These are phyloP conservation scores for Arthrobotrys iridis DNA, from an alignment of 2,329 filamentous ascomycete species.

Conservation along the genomic window DNA sequence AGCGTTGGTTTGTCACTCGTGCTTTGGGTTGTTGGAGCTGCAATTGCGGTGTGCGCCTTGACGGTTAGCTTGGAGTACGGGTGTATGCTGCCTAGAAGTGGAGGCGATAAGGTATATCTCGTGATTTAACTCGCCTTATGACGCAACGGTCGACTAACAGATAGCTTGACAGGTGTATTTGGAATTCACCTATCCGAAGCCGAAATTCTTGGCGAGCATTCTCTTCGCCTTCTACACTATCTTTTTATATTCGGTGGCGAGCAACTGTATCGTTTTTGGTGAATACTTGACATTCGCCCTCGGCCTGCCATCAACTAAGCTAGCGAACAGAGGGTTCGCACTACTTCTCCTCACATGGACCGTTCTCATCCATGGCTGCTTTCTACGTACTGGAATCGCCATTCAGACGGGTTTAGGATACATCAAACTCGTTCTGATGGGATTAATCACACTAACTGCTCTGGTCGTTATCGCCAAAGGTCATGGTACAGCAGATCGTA, in stretches of 20 bases:
- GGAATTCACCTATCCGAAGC: slow-evolving; percentile 70
- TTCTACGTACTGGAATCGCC: slow-evolving; percentile 64
- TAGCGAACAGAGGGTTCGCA: slow-evolving; percentile 67
- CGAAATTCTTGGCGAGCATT: slow-evolving; percentile 70
- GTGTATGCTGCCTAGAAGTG: slow-evolving; percentile 53
- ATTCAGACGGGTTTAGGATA: slow-evolving; percentile 72
- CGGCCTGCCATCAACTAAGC: slow-evolving; percentile 57
- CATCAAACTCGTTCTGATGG: slow-evolving; percentile 70
- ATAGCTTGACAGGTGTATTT: slow-evolving; percentile 66
- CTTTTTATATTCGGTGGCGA: slow-evolving; percentile 70
- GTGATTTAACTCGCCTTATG: slow-evolving; percentile 2
- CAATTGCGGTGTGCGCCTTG: slow-evolving; percentile 72
- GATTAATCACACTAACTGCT: slow-evolving; percentile 71
- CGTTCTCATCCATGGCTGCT: slow-evolving; percentile 69
- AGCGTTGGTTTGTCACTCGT: slow-evolving; percentile 72
- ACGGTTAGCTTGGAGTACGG: slow-evolving; percentile 52
- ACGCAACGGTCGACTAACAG: slow-evolving; percentile 1
- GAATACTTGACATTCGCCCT: slow-evolving; percentile 68
- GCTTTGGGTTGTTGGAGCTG: slow-evolving; percentile 76
- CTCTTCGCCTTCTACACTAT: slow-evolving; percentile 71
- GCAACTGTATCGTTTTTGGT: slow-evolving; percentile 70
- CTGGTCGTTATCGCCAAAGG: slow-evolving; percentile 67
- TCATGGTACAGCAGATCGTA: slow-evolving; percentile 61
- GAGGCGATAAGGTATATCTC: slow-evolving; percentile 62
- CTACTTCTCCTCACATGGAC: slow-evolving; percentile 68